A percentile compares a stretch with the other conserved stretches of the same genome.
Evolutionary conservation across 2,329 filamentous ascomycete species (phyloP).

Genomic region (Lachnellula willkommii): DNA sequence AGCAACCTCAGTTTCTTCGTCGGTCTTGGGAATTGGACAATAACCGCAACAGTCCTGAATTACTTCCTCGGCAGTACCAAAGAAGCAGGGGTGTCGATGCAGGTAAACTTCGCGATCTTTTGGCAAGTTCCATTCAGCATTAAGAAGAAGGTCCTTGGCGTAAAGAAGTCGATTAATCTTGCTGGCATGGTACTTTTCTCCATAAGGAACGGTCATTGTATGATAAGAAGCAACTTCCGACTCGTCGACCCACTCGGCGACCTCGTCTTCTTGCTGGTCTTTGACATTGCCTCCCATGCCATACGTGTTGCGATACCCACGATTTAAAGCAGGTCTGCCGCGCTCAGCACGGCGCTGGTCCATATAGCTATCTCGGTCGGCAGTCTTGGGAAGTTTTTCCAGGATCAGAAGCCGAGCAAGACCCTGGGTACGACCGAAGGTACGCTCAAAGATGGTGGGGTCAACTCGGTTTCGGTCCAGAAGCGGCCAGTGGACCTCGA

Average conservation of each 20-base stretch:
- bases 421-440: slow-evolving; percentile 69
- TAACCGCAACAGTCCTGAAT: slow-evolving; percentile 76
- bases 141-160: slow-evolving; percentile 73
- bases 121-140: slow-evolving; percentile 79
- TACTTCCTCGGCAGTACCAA: slow-evolving; percentile 69
- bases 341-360: slow-evolving; percentile 66
- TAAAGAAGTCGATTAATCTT: slow-evolving; percentile 79
- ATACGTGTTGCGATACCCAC: slow-evolving; percentile 35
- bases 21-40: slow-evolving; percentile 64
- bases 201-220: slow-evolving; percentile 68
- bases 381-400: slow-evolving; percentile 66
- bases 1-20: slow-evolving; percentile 65
- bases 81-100: slow-evolving; percentile 81
- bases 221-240: slow-evolving; percentile 76
- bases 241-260: slow-evolving; percentile 75
- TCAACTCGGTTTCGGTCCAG: slow-evolving; percentile 72
- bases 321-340: slow-evolving; percentile 56
- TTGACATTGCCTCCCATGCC: slow-evolving; percentile 67
- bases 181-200: slow-evolving; percentile 54
- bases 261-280: slow-evolving; percentile 69
- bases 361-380: slow-evolving; percentile 65
- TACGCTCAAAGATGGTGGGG: slow-evolving; percentile 81
- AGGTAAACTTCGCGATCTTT: slow-evolving; percentile 71
- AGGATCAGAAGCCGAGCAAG: slow-evolving; percentile 74
- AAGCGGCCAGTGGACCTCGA: slow-evolving; percentile 75